phyloP scores from a whole-genome alignment of 768 basidiomycete species.

The Multifurca ochricompacta region DNA sequence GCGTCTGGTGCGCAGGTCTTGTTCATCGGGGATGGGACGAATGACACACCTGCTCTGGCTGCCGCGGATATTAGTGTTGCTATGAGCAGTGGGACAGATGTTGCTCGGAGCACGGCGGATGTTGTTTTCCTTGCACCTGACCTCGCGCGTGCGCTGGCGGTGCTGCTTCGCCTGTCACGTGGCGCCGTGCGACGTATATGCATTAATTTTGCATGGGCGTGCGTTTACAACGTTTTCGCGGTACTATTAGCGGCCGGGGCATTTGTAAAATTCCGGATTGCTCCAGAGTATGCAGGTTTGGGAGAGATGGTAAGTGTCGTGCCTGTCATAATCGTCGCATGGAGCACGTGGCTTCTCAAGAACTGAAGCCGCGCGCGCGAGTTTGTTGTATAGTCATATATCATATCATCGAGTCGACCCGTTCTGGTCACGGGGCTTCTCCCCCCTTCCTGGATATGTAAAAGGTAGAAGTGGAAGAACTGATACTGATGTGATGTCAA shows the following conservation, averaged over 20 bases:
- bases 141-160: constrained; percentile 30
- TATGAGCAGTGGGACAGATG: constrained; percentile 28
- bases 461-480: no score
- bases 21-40: constrained; percentile 47
- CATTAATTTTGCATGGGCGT: constrained; percentile 32
- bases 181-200: constrained; percentile 31
- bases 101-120: constrained; percentile 38
- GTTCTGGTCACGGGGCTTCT: background rate
- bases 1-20: constrained; percentile 26
- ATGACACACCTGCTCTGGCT: constrained; percentile 44
- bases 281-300: constrained; percentile 37
- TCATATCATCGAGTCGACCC: no score
- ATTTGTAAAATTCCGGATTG: constrained; percentile 33
- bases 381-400: background rate
- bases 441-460: no score
- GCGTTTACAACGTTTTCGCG: constrained; percentile 39
- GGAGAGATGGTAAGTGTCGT: constrained; percentile 38
- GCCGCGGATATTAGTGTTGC: constrained; percentile 44
- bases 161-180: constrained; percentile 32
- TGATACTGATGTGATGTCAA: no score
- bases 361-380: background rate
- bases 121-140: constrained; percentile 35
- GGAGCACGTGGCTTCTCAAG: constrained; percentile 20
- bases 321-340: constrained; percentile 34
- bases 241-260: constrained; percentile 44